Percentiles rank a stretch among this genome's conserved stretches.
Evolutionary conservation across 2,329 filamentous ascomycete genomes (phyloP).

Genomic region (Alternaria rosae): DNA sequence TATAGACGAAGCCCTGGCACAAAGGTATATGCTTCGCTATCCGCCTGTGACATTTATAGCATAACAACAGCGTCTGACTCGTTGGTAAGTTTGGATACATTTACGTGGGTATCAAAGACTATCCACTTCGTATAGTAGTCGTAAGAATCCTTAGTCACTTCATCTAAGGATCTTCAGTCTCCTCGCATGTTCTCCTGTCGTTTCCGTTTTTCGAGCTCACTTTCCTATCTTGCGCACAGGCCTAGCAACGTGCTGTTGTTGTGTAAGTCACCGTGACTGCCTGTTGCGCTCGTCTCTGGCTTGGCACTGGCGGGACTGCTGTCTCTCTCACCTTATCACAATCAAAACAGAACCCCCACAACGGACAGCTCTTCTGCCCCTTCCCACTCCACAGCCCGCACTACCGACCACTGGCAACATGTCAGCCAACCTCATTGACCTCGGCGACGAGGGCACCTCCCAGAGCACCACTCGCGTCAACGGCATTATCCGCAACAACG

Average conservation of each 20-base stretch:
- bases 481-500: not conserved
- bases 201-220: not conserved
- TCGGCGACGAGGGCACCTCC: slow-evolving; percentile 1
- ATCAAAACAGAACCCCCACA: not conserved
- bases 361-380: not conserved
- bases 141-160: not conserved
- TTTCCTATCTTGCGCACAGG: not conserved
- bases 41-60: not conserved
- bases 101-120: not conserved
- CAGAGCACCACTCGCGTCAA: not conserved
- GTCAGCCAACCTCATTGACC: slow-evolving; percentile 19
- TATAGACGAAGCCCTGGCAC: not conserved
- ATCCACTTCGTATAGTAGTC: rapidly evolving
- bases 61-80: not conserved
- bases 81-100: not conserved
- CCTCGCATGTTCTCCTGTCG: not conserved
- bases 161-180: not conserved
- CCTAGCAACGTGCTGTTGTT: not conserved
- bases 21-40: not conserved
- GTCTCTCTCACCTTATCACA: slow-evolving; percentile 3
- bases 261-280: not conserved
- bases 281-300: not conserved
- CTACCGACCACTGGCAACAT: not conserved
- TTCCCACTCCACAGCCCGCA: not conserved
- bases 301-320: slow-evolving; percentile 15